phyloP scores from a whole-genome alignment of 2,329 filamentous ascomycete species.

The Pseudogymnoascus sp. region DNA sequence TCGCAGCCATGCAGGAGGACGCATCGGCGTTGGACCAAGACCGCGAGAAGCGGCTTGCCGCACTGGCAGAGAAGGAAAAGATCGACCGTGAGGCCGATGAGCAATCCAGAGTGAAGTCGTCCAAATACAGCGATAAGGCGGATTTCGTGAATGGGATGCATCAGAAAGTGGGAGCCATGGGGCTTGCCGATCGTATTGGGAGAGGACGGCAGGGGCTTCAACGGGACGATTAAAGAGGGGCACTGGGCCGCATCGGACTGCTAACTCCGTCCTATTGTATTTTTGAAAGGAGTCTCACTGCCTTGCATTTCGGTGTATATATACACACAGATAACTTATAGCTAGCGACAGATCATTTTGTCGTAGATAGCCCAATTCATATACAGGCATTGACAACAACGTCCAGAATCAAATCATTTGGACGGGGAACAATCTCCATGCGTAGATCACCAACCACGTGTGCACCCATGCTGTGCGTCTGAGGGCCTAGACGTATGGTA shows the following conservation, averaged over 20 bases:
- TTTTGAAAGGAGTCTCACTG: neutral
- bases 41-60: constrained; percentile 57
- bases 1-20: constrained; percentile 66
- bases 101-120: constrained; percentile 45
- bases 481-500: neutral
- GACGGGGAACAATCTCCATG: neutral
- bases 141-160: constrained; percentile 58
- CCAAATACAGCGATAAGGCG: constrained; percentile 53
- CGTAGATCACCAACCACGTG: neutral
- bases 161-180: constrained; percentile 45
- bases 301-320: neutral
- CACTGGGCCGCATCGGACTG: neutral
- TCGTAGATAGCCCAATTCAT: neutral
- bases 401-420: neutral
- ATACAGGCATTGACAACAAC: neutral
- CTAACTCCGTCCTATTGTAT: neutral
- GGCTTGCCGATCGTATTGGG: constrained; percentile 44
- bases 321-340: neutral
- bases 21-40: constrained; percentile 63
- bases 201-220: constrained; percentile 38
- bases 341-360: neutral
- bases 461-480: neutral
- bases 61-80: constrained; percentile 57
- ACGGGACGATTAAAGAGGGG: constrained; percentile 33
- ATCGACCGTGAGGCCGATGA: constrained; percentile 59